Evolutionary conservation across 2,329 filamentous ascomycete species (phyloP).

Genomic region (Phoma sp.): DNA sequence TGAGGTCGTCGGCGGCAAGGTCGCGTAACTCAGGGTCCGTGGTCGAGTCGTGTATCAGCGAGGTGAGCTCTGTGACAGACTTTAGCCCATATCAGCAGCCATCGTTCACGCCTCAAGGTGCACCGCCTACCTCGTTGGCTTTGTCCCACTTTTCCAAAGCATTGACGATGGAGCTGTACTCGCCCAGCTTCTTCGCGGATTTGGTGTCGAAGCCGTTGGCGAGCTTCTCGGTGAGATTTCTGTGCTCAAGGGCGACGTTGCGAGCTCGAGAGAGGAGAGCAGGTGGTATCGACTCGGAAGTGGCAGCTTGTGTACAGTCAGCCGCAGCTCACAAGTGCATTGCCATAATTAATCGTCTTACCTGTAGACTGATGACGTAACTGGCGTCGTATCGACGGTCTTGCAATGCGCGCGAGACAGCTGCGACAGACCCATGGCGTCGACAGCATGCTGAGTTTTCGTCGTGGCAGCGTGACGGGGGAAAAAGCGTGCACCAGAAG

Average conservation of each 20-base stretch:
- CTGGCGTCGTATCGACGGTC: constrained; percentile 38
- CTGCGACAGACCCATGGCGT: constrained; percentile 55
- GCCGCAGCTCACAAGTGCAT: background rate
- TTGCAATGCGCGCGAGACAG: constrained; percentile 52
- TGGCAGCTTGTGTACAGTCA: constrained; percentile 28
- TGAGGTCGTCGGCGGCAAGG: constrained; percentile 72
- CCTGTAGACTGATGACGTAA: constrained; percentile 39
- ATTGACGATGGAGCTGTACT: constrained; percentile 59
- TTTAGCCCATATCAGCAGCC: constrained; percentile 42
- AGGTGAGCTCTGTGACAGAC: constrained; percentile 71
- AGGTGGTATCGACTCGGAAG: constrained; percentile 55
- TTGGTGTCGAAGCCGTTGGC: constrained; percentile 62
- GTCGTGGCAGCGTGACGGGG: constrained; percentile 13
- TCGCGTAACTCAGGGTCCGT: constrained; percentile 66
- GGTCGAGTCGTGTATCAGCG: constrained; percentile 72
- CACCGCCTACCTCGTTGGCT: constrained; percentile 58
- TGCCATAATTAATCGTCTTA: constrained; percentile 7
- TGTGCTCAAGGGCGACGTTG: constrained; percentile 62
- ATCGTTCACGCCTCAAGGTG: background rate
- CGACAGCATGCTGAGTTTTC: constrained; percentile 35
- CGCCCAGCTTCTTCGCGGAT: constrained; percentile 64
- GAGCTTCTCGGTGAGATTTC: constrained; percentile 59
- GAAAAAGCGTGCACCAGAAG: constrained; percentile 1
- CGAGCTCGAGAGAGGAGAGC: constrained; percentile 63
- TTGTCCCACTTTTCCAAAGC: constrained; percentile 65